phyloP scores from a whole-genome alignment of 179 eudicot species.

The Dionaea muscipula region DNA sequence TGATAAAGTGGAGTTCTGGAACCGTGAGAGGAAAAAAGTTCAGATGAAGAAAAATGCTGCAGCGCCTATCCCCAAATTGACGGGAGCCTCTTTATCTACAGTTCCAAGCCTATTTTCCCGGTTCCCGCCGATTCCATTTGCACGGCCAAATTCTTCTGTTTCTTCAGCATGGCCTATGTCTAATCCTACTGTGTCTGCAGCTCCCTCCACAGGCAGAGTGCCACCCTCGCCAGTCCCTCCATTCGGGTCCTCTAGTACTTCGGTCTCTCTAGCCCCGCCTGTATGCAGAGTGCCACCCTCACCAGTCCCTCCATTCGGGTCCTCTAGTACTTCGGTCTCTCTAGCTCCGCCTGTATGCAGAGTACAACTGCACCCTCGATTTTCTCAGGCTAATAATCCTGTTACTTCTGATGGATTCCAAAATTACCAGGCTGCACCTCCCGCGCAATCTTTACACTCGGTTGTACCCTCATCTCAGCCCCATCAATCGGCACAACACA shows the following conservation, averaged over 20 bases:
- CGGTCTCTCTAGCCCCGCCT: neutral
- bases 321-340: neutral
- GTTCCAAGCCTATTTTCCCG: too few relatives aligned
- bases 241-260: neutral
- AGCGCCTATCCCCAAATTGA: constrained; percentile 16
- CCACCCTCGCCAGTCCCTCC: neutral
- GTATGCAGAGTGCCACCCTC: neutral
- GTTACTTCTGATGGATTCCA: neutral
- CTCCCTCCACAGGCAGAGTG: too few relatives aligned
- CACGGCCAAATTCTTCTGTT: too few relatives aligned
- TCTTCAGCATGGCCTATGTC: too few relatives aligned
- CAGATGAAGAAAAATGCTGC: constrained; percentile 27
- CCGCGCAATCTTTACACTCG: neutral
- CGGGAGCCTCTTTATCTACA: constrained; percentile 9
- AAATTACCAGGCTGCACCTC: neutral
- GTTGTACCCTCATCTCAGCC: too few relatives aligned
- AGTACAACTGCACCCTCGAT: neutral
- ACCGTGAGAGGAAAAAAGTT: constrained; percentile 31
- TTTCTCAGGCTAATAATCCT: neutral
- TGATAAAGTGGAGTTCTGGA: constrained; percentile 63
- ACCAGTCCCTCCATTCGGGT: neutral
- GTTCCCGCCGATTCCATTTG: too few relatives aligned
- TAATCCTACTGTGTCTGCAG: too few relatives aligned
- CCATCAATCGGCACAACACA: too few relatives aligned
- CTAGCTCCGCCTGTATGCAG: neutral